Evolutionary conservation across 1,139 yeast genomes (phyloP).

Genomic region (Suzukiozyma palmioleophila): DNA sequence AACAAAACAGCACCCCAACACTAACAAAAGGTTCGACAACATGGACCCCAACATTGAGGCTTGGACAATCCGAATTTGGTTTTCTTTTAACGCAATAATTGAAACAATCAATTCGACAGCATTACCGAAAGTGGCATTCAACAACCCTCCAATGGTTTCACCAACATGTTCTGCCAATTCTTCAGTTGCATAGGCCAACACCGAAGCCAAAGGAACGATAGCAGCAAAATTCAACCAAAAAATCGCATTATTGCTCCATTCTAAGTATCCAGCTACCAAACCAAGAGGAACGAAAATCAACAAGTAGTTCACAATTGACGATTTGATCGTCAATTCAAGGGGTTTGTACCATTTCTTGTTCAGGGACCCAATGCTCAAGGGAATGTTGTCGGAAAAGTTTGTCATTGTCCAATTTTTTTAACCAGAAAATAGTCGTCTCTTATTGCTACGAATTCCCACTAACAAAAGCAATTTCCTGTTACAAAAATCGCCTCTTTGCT

Average conservation of each 20-base stretch:
- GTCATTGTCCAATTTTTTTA: background rate
- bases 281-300: slow-evolving; percentile 86
- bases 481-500: no score
- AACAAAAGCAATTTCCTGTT: no score
- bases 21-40: slow-evolving; percentile 79
- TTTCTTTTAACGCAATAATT: slow-evolving; percentile 76
- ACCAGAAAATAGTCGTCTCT: no score
- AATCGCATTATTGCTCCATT: slow-evolving; percentile 53
- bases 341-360: slow-evolving; percentile 8
- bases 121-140: slow-evolving; percentile 95
- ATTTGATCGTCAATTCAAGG: slow-evolving; percentile 34
- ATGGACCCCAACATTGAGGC: slow-evolving; percentile 96
- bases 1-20: slow-evolving; percentile 90
- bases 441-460: no score
- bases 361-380: background rate
- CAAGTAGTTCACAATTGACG: slow-evolving; percentile 75
- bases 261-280: slow-evolving; percentile 59
- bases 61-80: slow-evolving; percentile 90
- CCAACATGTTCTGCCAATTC: slow-evolving; percentile 86
- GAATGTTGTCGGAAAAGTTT: background rate
- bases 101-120: slow-evolving; percentile 93
- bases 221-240: slow-evolving; percentile 83
- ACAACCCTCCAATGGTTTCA: slow-evolving; percentile 82
- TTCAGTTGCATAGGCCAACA: slow-evolving; percentile 89
- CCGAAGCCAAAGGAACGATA: slow-evolving; percentile 87